phyloP scores from a whole-genome alignment of 2,329 filamentous ascomycete species.

The Xylaria hypoxylon region DNA sequence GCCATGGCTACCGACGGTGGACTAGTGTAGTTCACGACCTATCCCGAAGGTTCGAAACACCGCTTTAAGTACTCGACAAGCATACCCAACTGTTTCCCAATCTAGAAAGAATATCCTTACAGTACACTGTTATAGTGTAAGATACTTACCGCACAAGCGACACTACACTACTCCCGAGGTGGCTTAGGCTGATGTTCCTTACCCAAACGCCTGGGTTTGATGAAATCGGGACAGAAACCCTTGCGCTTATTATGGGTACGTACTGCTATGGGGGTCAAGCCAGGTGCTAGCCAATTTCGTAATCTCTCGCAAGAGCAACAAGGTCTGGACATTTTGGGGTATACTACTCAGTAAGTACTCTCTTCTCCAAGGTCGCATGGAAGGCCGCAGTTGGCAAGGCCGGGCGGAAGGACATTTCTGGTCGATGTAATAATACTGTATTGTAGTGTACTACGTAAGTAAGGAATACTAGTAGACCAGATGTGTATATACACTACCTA shows the following conservation, averaged over 20 bases:
- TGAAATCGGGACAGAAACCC: slow-evolving; percentile 44
- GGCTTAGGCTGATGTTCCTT: slow-evolving; percentile 48
- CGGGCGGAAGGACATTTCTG: slow-evolving; percentile 30
- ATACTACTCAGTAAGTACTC: too few relatives aligned
- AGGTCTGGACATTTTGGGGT: slow-evolving; percentile 5
- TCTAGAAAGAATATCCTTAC: not conserved
- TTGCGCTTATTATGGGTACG: slow-evolving; percentile 43
- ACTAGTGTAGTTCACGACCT: slow-evolving; percentile 32
- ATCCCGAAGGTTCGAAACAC: slow-evolving; percentile 37
- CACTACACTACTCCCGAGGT: slow-evolving; percentile 43
- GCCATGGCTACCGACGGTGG: slow-evolving; percentile 38
- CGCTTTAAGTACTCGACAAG: slow-evolving; percentile 30
- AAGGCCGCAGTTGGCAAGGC: slow-evolving; percentile 44
- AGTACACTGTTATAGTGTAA: too few relatives aligned
- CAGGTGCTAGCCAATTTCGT: slow-evolving; percentile 24
- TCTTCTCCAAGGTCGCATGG: slow-evolving; percentile 44
- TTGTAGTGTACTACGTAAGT: too few relatives aligned
- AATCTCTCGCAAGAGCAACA: slow-evolving; percentile 25
- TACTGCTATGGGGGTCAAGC: slow-evolving; percentile 25
- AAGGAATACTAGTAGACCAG: not conserved
- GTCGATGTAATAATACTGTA: too few relatives aligned
- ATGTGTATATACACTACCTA: not conserved
- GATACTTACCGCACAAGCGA: slow-evolving; percentile 34
- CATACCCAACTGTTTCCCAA: slow-evolving; percentile 34
- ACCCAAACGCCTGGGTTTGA: slow-evolving; percentile 50